Base-by-base conservation (phyloP, 177 flowering plant species). In the Vitis hybrid region DNA sequence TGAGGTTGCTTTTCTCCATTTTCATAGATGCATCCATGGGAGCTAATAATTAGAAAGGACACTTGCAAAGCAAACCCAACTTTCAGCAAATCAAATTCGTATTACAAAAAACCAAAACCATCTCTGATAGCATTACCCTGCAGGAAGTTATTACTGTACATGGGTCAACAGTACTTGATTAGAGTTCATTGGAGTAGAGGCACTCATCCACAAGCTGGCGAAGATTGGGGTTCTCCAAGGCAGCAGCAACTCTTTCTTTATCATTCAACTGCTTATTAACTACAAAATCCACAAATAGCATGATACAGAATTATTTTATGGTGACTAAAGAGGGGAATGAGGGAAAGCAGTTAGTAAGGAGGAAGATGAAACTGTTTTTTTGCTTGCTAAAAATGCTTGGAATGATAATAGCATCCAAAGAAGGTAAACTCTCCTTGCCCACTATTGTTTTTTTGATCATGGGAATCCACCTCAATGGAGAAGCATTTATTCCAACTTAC, bases 161-260 rank as follows among this genome's bases (percentile, higher is more conserved):
- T 13, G 14, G 29, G 29, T 13, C 62, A 22, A 51, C 16, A 10
- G n/a, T n/a, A 12, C 49, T 67, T 60, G 68, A 33, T 81, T 78
- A 89, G 18, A 93, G 88, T 70, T 90, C 96, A 76, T 75, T 88
- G 65, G 92, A 88, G 64, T 81, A 87, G 63, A 91, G 87, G 77
- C 98, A 93, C 80, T 91, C 98, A 65, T 93, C 98, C 62, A 93
- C 94, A 22, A 93, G 94, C 76, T 93, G 97, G 67, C 97, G 93
- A 75, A 93, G 93, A 72, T 88, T 90, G 49, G 96, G 97, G 74
- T 93, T 93, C 87, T 93, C 98, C 82, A 93, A 58, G 10, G 98
- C 98, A 11, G 98, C 97, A 21, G 90, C 98, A 58, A 93, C 87
- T 78, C 98, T 83, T 84, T 93, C 98, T 75, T 93, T 93, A 51